Evolutionary conservation across 257 asterid genomes (phyloP).

Genomic region (Haberlea rhodopensis): DNA sequence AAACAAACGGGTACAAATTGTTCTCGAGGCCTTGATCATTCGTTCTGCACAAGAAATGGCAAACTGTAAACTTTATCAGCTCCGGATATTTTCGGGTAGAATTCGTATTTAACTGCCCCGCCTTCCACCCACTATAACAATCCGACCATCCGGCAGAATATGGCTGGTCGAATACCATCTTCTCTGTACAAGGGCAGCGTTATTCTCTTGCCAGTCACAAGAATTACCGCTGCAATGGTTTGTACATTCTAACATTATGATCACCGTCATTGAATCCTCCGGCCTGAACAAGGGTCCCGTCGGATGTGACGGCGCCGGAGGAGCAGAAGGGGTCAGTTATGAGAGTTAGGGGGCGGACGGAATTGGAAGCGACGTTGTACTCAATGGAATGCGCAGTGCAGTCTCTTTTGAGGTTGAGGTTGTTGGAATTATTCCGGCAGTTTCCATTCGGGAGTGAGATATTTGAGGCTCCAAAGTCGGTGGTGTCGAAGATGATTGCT

Average conservation of each 20-base stretch:
- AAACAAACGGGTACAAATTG: slow-evolving; percentile 35
- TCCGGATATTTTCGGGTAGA: slow-evolving; percentile 19
- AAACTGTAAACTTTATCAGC: slow-evolving; percentile 17
- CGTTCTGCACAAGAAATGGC: slow-evolving; percentile 28
- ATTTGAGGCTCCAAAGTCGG: slow-evolving; percentile 28
- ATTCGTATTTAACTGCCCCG: slow-evolving; percentile 26
- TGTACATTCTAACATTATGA: slow-evolving; percentile 6
- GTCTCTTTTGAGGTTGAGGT: not conserved
- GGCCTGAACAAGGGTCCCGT: slow-evolving; percentile 24
- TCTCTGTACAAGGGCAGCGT: slow-evolving; percentile 15
- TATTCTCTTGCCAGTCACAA: slow-evolving; percentile 32
- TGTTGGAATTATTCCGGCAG: slow-evolving; percentile 21
- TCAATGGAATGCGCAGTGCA: slow-evolving; percentile 36
- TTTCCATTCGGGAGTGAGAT: slow-evolving; percentile 28
- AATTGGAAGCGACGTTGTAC: slow-evolving; percentile 23
- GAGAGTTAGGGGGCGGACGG: slow-evolving; percentile 31
- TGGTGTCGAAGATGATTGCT: slow-evolving; percentile 29
- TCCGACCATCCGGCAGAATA: slow-evolving; percentile 32
- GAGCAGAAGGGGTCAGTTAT: slow-evolving; percentile 35
- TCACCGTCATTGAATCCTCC: slow-evolving; percentile 37
- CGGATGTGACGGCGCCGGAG: slow-evolving; percentile 25
- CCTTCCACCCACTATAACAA: slow-evolving; percentile 30
- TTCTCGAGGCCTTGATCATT: slow-evolving; percentile 27
- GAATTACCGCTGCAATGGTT: slow-evolving; percentile 6
- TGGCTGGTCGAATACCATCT: slow-evolving; percentile 38